These are phyloP conservation scores for Blastocrithidia nonstop DNA, from an alignment of 208 protist genomes.

Conservation along the genomic window DNA sequence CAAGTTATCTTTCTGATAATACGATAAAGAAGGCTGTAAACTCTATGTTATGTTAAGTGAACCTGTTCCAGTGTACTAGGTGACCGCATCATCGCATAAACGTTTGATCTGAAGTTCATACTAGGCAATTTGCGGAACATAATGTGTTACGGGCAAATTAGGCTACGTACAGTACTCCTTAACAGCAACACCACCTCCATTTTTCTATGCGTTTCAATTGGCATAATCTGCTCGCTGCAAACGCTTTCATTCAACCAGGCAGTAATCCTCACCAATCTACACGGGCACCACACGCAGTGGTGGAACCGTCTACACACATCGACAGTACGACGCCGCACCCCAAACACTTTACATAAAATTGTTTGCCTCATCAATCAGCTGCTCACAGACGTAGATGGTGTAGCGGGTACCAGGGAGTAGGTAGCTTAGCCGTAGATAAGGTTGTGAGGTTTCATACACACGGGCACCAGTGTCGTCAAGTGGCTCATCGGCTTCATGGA, in stretches of 20 bases:
- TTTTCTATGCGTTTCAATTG: too few relatives aligned
- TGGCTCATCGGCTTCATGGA: slow-evolving; percentile 66
- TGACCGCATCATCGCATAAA: slow-evolving; percentile 30
- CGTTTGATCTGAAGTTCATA: slow-evolving; percentile 65
- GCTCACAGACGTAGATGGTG: slow-evolving; percentile 64
- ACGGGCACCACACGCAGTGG: slow-evolving; percentile 47
- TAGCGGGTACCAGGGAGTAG: slow-evolving; percentile 72
- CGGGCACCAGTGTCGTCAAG: slow-evolving; percentile 69
- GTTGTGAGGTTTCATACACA: slow-evolving; percentile 84
- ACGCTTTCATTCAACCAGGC: slow-evolving; percentile 66
- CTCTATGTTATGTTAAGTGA: slow-evolving; percentile 34
- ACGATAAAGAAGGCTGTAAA: slow-evolving; percentile 21
- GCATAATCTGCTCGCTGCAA: neutral
- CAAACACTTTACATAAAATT: slow-evolving; percentile 27
- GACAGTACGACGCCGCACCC: slow-evolving; percentile 36
- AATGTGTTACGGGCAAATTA: neutral
- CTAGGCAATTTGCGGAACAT: slow-evolving; percentile 10
- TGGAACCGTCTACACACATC: slow-evolving; percentile 55
- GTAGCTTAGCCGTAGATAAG: slow-evolving; percentile 60
- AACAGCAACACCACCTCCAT: too few relatives aligned
- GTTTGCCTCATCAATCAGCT: slow-evolving; percentile 44
- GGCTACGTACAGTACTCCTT: neutral
- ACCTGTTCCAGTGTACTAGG: slow-evolving; percentile 32
- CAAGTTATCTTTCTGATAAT: slow-evolving; percentile 47
- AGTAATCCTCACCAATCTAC: slow-evolving; percentile 87